phyloP scores from a whole-genome alignment of 1,284 basidiomycete species.

The Nidula niveotomentosa region DNA sequence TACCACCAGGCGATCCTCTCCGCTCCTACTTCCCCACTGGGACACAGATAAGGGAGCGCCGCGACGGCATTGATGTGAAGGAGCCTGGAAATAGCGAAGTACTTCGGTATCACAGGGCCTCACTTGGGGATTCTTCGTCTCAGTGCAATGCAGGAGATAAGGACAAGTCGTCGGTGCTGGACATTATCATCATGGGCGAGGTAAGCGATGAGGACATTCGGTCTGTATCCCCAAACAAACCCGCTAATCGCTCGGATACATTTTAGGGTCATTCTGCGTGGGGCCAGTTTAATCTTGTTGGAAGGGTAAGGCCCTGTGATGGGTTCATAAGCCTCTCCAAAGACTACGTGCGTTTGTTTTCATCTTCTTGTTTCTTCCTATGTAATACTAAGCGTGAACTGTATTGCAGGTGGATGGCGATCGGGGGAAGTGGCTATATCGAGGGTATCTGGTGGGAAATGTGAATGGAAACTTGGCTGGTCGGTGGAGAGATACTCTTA shows the following conservation, averaged over 20 bases:
- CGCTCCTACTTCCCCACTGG: conserved; percentile 55
- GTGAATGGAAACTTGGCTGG: conserved; percentile 63
- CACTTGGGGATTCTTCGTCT: not conserved
- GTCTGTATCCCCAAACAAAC: not conserved
- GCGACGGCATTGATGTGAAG: conserved; percentile 39
- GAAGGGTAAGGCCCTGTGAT: conserved; percentile 68
- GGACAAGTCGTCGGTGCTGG: conserved; percentile 34
- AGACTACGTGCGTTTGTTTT: conserved; percentile 59
- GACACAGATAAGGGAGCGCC: conserved; percentile 38
- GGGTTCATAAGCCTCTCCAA: conserved; percentile 72
- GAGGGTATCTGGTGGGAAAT: conserved; percentile 72
- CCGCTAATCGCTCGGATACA: not conserved
- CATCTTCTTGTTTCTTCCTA: no score
- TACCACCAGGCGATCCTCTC: conserved; percentile 42
- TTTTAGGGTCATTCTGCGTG: conserved; percentile 75
- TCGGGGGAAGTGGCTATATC: conserved; percentile 75
- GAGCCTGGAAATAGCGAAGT: conserved; percentile 33
- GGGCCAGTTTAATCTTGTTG: conserved; percentile 74
- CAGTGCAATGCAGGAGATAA: conserved; percentile 10
- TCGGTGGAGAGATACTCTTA: conserved; percentile 75
- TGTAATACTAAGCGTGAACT: conserved; percentile 1
- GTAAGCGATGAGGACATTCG: conserved; percentile 30
- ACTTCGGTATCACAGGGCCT: conserved; percentile 41
- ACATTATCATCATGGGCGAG: conserved; percentile 72
- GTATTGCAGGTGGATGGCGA: conserved; percentile 57